Evolutionary conservation across 768 basidiomycete species (phyloP).

Genomic region (Glaciozyma antarctica): DNA sequence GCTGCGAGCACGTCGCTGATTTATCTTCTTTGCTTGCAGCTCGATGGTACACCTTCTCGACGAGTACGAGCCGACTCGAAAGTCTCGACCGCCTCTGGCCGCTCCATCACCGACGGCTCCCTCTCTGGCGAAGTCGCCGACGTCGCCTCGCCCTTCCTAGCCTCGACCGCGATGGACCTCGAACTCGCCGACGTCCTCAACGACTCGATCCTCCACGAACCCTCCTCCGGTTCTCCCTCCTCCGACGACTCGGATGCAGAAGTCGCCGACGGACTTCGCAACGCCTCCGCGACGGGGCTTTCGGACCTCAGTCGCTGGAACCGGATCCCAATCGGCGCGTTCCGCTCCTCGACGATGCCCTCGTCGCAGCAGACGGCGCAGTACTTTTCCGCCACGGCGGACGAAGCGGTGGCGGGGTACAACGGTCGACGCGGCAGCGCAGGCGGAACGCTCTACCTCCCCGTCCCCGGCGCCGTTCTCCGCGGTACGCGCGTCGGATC

Average conservation of each 20-base stretch:
- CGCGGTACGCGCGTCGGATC: background rate
- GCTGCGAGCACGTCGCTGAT: background rate
- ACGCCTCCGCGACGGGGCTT: slow-evolving; percentile 4
- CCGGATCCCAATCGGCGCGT: slow-evolving; percentile 35
- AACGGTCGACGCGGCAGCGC: background rate
- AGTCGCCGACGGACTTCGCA: background rate
- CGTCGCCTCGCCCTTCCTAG: slow-evolving; percentile 16
- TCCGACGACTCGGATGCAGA: slow-evolving; percentile 26
- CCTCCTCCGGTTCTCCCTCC: slow-evolving; percentile 5
- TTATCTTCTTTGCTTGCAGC: background rate
- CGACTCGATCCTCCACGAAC: slow-evolving; percentile 16
- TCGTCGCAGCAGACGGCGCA: background rate
- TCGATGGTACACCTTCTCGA: slow-evolving; percentile 16
- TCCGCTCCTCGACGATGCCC: slow-evolving; percentile 24
- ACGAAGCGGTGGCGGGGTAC: background rate
- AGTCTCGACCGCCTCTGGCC: slow-evolving; percentile 28
- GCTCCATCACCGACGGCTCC: slow-evolving; percentile 24
- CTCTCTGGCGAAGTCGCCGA: slow-evolving; percentile 12
- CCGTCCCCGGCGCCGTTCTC: background rate
- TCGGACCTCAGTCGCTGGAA: slow-evolving; percentile 33
- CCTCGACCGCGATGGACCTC: background rate
- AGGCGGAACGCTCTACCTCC: background rate
- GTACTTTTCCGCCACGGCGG: background rate
- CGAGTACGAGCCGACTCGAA: slow-evolving; percentile 15
- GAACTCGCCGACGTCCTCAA: slow-evolving; percentile 22